Conservation (phyloP, 345 rosid genomes). For the Luvunga scandens region DNA sequence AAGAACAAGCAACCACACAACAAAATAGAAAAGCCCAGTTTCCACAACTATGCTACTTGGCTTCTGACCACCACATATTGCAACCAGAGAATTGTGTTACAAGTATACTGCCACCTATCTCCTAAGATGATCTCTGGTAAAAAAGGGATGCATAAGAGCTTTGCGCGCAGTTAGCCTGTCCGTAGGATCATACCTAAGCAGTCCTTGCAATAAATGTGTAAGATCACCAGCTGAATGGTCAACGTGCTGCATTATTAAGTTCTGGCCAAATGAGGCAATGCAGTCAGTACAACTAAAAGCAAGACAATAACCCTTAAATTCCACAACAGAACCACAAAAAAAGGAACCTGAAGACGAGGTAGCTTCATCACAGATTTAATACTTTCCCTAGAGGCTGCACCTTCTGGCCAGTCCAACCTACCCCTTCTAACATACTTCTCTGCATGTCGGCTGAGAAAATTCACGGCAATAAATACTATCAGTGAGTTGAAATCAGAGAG, state of each 20-base stretch:
- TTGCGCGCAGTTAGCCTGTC: conserved; percentile 74
- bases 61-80: no score
- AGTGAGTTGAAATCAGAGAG: not conserved
- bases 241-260: conserved; percentile 78
- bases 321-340: not conserved
- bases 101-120: conserved; percentile 17
- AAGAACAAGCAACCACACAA: no score
- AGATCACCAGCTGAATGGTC: conserved; percentile 91
- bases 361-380: conserved; percentile 74
- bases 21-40: no score
- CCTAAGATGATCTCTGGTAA: conserved; percentile 47
- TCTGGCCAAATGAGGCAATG: conserved; percentile 35
- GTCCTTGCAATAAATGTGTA: conserved; percentile 68
- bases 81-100: no score
- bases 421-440: conserved; percentile 85
- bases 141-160: conserved; percentile 80
- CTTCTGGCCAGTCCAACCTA: conserved; percentile 87
- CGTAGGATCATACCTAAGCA: conserved; percentile 61
- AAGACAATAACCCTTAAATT: not conserved
- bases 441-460: conserved; percentile 56
- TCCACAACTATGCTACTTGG: no score
- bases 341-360: conserved; percentile 69
- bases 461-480: not conserved
- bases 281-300: not conserved
- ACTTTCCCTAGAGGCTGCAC: conserved; percentile 79